These are phyloP conservation scores for Candolleomyces aberdarensis DNA, from an alignment of 768 basidiomycete species.

Conservation along the genomic window DNA sequence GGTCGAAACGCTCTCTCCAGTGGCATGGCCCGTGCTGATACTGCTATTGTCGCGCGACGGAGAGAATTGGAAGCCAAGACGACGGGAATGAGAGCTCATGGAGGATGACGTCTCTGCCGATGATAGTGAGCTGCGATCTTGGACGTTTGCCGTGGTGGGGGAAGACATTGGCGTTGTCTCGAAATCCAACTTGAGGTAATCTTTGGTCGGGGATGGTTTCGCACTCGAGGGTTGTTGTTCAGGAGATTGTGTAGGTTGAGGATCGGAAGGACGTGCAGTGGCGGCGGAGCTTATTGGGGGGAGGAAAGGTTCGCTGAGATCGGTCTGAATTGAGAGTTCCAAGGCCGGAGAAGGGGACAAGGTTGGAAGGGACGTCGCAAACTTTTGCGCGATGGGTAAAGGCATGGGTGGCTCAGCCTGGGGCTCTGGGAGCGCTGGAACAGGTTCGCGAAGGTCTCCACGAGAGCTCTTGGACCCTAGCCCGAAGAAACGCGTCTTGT, in stretches of 20 bases:
- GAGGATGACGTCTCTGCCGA: slow-evolving; percentile 9
- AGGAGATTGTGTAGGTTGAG: background rate
- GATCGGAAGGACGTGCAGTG: background rate
- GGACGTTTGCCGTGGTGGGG: background rate
- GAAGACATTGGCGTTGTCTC: background rate
- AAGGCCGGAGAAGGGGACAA: background rate
- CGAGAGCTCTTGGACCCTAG: slow-evolving; percentile 38
- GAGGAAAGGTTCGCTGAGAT: background rate
- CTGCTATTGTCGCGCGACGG: background rate
- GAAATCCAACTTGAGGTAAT: background rate
- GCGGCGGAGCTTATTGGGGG: background rate
- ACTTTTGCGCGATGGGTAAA: slow-evolving; percentile 47
- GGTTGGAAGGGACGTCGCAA: slow-evolving; percentile 34
- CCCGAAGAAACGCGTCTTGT: slow-evolving; percentile 43
- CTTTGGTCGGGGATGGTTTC: background rate
- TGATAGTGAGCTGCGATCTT: slow-evolving; percentile 3
- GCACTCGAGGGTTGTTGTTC: background rate
- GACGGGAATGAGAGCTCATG: slow-evolving; percentile 9
- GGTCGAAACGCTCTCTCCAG: background rate
- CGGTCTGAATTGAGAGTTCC: background rate
- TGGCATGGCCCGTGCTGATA: background rate
- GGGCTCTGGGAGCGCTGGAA: slow-evolving; percentile 17
- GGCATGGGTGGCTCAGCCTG: slow-evolving; percentile 6
- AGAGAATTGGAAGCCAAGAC: slow-evolving; percentile 3
- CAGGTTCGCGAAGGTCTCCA: slow-evolving; percentile 25